These are phyloP conservation scores for Acanthamoeba culbertsoni DNA, from an alignment of 208 protist species.

Conservation along the genomic window DNA sequence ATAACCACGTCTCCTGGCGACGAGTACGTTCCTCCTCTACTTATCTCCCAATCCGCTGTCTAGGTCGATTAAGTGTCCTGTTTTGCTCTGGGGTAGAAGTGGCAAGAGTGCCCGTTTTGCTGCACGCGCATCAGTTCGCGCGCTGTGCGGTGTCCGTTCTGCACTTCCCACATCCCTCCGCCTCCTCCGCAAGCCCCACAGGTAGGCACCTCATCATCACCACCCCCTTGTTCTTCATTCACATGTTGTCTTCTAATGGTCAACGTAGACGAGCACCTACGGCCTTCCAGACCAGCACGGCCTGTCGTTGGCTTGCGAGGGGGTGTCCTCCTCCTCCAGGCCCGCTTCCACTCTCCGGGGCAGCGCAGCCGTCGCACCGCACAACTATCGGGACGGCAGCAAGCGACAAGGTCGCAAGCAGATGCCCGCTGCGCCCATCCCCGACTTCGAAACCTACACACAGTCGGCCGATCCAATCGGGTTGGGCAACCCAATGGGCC, in stretches of 20 bases:
- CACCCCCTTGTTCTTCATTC: neutral
- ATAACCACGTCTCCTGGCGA: slow-evolving; percentile 1
- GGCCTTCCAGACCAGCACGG: neutral
- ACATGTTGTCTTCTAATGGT: neutral
- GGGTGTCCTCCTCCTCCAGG: neutral
- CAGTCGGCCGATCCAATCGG: neutral
- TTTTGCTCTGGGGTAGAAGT: neutral
- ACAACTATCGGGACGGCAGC: neutral
- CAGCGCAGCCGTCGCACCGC: neutral
- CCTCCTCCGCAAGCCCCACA: neutral
- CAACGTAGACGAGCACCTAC: neutral
- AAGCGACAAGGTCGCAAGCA: neutral
- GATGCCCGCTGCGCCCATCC: neutral
- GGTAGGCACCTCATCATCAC: neutral
- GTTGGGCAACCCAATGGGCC: neutral
- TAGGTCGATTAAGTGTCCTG: neutral
- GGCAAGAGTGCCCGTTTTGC: slow-evolving; percentile 19
- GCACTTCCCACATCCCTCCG: neutral
- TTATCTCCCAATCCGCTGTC: neutral
- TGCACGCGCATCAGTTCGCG: neutral
- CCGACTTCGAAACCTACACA: neutral
- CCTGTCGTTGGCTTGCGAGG: neutral
- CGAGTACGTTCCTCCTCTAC: neutral
- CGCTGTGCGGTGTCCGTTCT: neutral
- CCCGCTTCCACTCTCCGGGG: neutral